A percentile compares a stretch with the other conserved stretches of the same genome.
Conservation (phyloP, 768 basidiomycete genomes). For the Lentinula raphanica region DNA sequence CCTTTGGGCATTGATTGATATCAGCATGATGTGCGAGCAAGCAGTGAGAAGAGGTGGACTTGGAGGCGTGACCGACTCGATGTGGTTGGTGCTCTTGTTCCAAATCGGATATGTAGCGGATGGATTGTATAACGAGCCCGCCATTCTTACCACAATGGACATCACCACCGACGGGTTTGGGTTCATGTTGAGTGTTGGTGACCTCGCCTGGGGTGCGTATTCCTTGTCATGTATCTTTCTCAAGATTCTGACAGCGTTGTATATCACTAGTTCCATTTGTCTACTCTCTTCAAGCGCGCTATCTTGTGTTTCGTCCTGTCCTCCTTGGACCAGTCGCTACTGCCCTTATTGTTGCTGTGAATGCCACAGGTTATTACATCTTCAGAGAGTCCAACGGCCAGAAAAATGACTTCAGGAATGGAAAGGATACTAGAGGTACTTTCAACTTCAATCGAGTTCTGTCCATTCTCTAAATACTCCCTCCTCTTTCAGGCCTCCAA, state of each 20-base stretch:
- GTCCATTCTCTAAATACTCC: background rate
- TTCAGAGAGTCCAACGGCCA: slow-evolving; percentile 87
- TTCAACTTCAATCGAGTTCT: slow-evolving; percentile 11
- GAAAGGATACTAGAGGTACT: slow-evolving; percentile 87
- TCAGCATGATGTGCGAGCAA: slow-evolving; percentile 89
- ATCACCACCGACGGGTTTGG: slow-evolving; percentile 97
- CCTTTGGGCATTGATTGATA: slow-evolving; percentile 85
- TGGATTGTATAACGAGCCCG: slow-evolving; percentile 86
- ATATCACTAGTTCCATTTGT: slow-evolving; percentile 65
- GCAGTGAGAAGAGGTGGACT: slow-evolving; percentile 72
- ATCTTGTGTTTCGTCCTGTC: slow-evolving; percentile 83
- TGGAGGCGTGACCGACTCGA: slow-evolving; percentile 72
- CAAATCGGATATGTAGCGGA: slow-evolving; percentile 87
- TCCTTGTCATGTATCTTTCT: background rate
- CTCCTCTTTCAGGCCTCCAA: slow-evolving; percentile 50
- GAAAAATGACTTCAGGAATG: slow-evolving; percentile 94
- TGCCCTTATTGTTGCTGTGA: slow-evolving; percentile 54
- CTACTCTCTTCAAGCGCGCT: slow-evolving; percentile 91
- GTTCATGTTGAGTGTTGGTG: slow-evolving; percentile 95
- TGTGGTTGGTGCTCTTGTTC: slow-evolving; percentile 85
- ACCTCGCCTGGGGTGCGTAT: slow-evolving; percentile 65
- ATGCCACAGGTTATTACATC: slow-evolving; percentile 81
- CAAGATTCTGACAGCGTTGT: too few species aligned
- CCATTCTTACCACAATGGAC: slow-evolving; percentile 94
- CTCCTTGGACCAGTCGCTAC: slow-evolving; percentile 65